Conservation (phyloP, 2,329 filamentous ascomycete genomes). For the Apiospora malaysiana region DNA sequence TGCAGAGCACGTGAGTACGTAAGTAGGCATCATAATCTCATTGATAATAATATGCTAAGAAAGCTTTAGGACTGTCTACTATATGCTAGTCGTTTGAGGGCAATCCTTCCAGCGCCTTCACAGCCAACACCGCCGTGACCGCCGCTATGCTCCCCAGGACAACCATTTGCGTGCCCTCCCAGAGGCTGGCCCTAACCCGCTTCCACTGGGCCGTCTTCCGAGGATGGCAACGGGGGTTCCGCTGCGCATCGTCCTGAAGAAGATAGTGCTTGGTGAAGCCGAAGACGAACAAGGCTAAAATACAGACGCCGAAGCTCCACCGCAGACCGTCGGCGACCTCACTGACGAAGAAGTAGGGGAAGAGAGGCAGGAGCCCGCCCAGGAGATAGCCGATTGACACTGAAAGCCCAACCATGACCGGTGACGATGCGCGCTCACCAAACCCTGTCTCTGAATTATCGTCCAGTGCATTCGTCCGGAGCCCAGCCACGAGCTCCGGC, state of each 20-base stretch:
- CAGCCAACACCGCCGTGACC: conserved; percentile 59
- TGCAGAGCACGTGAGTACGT: background rate
- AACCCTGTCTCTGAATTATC: conserved; percentile 40
- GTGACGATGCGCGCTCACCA: conserved; percentile 41
- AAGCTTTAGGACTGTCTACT: background rate
- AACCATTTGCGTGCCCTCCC: conserved; percentile 62
- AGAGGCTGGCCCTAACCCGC: conserved; percentile 40
- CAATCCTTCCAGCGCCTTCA: conserved; percentile 51
- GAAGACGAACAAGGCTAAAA: conserved; percentile 65
- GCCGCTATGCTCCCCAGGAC: conserved; percentile 62
- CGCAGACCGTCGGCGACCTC: conserved; percentile 56
- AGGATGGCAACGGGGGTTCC: conserved; percentile 31
- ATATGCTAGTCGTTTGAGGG: conserved; percentile 24
- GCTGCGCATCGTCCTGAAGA: conserved; percentile 29
- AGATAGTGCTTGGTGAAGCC: conserved; percentile 68
- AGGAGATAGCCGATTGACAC: conserved; percentile 74
- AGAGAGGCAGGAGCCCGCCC: conserved; percentile 72
- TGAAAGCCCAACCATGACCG: conserved; percentile 64
- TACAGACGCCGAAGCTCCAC: conserved; percentile 65
- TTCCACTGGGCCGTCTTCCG: conserved; percentile 43
- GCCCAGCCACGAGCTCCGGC: conserved; percentile 24
- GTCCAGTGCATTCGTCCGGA: conserved; percentile 36
- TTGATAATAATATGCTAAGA: background rate
- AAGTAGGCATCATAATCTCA: background rate
- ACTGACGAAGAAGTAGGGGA: conserved; percentile 69